These are phyloP conservation scores for Salix purpurea DNA, from an alignment of 345 rosid genomes.

Conservation along the genomic window DNA sequence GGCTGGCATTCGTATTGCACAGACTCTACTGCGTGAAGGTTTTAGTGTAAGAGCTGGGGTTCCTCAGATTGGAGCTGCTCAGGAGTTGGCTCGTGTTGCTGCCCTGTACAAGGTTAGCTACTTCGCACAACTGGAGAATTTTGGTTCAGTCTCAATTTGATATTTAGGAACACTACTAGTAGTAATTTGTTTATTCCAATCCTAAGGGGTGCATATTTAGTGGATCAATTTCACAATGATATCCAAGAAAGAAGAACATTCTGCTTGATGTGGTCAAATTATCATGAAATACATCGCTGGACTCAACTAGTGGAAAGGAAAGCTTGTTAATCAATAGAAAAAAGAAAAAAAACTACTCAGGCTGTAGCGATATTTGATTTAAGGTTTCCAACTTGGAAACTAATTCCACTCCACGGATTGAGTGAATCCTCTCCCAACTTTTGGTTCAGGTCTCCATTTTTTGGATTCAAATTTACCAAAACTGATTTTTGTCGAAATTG, in stretches of 20 bases:
- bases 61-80: conserved; percentile 74
- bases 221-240: background rate
- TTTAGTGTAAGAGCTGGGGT: conserved; percentile 90
- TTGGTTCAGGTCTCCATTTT: background rate
- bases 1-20: conserved; percentile 81
- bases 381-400: background rate
- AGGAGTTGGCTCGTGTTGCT: conserved; percentile 85
- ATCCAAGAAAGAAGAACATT: background rate
- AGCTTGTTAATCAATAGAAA: background rate
- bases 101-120: conserved; percentile 64
- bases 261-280: background rate
- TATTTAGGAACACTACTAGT: background rate
- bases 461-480: background rate
- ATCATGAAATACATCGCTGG: background rate
- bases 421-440: background rate
- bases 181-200: background rate
- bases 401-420: background rate
- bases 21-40: conserved; percentile 64
- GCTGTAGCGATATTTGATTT: background rate
- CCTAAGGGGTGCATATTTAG: background rate
- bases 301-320: background rate
- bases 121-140: background rate
- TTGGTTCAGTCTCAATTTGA: background rate
- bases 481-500: background rate
- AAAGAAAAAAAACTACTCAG: background rate